Evolutionary conservation across 148 eudicot species (phyloP).

Genomic region (Rhododendron henanense): DNA sequence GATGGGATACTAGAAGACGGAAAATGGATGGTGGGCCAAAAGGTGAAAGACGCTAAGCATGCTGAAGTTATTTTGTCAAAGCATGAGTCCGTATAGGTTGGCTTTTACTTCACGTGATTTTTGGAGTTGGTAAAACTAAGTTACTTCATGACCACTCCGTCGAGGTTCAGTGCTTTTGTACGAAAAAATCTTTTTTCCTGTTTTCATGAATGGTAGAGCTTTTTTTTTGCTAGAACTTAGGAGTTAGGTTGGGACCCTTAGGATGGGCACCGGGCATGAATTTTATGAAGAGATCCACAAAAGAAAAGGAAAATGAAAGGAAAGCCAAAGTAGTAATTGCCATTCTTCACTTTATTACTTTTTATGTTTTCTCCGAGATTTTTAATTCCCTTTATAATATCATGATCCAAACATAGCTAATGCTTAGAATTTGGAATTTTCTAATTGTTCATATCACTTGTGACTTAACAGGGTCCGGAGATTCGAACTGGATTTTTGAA

Average conservation of each 20-base stretch:
- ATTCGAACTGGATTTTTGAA: slow-evolving; percentile 52
- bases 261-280: not conserved
- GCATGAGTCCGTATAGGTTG: not conserved
- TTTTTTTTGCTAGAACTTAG: not conserved
- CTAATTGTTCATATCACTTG: not conserved
- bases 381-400: not conserved
- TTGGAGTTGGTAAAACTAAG: not conserved
- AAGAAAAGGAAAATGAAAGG: not conserved
- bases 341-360: not conserved
- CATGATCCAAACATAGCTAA: not conserved
- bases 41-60: not conserved
- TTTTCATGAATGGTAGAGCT: not conserved
- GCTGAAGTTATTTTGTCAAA: not conserved
- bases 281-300: not conserved
- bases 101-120: too few species aligned
- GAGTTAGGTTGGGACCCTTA: not conserved
- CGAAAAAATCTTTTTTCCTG: not conserved
- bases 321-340: not conserved
- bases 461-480: slow-evolving; percentile 42
- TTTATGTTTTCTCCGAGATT: not conserved
- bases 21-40: not conserved
- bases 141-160: not conserved
- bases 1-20: not conserved
- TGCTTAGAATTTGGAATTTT: not conserved
- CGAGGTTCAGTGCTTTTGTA: not conserved